Evolutionary conservation across 1,139 yeast species (phyloP).

Genomic region (Nakaseomyces nivariensis): DNA sequence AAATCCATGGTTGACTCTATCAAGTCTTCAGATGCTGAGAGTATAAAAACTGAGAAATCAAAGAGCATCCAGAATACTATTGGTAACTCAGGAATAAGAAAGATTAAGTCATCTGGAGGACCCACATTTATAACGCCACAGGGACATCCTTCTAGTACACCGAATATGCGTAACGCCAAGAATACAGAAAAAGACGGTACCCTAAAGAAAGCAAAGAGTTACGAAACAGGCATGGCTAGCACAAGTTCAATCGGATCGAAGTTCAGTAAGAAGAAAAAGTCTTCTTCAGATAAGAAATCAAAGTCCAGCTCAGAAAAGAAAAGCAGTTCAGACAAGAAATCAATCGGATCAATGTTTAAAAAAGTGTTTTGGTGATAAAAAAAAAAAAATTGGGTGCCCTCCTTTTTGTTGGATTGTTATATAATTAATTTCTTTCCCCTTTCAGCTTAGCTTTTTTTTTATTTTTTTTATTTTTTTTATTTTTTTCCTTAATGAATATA

Average conservation of each 20-base stretch:
- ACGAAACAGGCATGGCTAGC: background rate
- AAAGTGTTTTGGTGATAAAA: slow-evolving; percentile 12
- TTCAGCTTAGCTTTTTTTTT: too few relatives aligned
- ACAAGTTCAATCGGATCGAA: background rate
- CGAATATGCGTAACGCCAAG: background rate
- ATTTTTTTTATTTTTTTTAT: too few relatives aligned
- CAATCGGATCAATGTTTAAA: slow-evolving; percentile 17
- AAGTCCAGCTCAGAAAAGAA: slow-evolving; percentile 5
- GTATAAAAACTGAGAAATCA: background rate
- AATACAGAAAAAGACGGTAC: background rate
- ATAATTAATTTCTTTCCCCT: too few relatives aligned
- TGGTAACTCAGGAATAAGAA: slow-evolving; percentile 9
- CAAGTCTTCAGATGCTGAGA: slow-evolving; percentile 8
- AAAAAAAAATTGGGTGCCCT: background rate
- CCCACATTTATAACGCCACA: slow-evolving; percentile 1
- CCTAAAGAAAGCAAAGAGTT: background rate
- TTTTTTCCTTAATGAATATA: too few relatives aligned
- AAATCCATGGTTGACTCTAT: slow-evolving; percentile 28
- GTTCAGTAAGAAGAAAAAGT: slow-evolving; percentile 1
- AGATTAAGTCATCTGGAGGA: slow-evolving; percentile 14
- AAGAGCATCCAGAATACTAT: background rate
- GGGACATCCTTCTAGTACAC: background rate
- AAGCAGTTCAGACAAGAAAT: slow-evolving; percentile 5
- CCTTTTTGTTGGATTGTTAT: too few relatives aligned
- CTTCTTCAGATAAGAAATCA: slow-evolving; percentile 6